A percentile compares a stretch with the other conserved stretches of the same genome.
These are phyloP conservation scores for Daldinia childiae DNA, from an alignment of 495 filamentous ascomycete species.

Conservation along the genomic window DNA sequence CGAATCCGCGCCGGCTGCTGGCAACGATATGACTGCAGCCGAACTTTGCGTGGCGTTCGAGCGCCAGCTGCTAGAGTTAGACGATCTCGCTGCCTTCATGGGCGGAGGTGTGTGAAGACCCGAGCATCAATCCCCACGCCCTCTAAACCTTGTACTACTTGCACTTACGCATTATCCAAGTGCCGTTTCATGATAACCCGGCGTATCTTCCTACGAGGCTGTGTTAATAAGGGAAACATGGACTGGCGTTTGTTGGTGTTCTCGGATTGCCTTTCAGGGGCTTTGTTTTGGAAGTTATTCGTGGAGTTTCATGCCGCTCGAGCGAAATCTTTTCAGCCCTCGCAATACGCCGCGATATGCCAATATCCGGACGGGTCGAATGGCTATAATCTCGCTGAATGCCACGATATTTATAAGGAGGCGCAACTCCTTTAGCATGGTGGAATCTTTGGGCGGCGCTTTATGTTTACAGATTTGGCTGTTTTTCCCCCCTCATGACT, in stretches of 20 bases:
- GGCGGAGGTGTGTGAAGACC: conserved; percentile 58
- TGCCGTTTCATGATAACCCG: neutral
- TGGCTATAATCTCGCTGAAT: conserved; percentile 4
- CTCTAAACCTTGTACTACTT: conserved; percentile 20
- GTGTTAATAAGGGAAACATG: conserved; percentile 39
- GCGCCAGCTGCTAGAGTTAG: conserved; percentile 59
- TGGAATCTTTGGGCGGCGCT: conserved; percentile 2
- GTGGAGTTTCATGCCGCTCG: neutral
- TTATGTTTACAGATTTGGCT: conserved; percentile 2
- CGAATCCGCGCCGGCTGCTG: conserved; percentile 34
- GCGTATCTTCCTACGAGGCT: conserved; percentile 23
- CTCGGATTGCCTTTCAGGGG: conserved; percentile 10
- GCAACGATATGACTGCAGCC: conserved; percentile 58
- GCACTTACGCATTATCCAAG: conserved; percentile 2
- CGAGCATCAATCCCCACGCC: neutral
- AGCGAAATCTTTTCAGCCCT: conserved; percentile 8
- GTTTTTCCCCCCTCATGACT: neutral
- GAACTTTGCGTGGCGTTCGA: conserved; percentile 61
- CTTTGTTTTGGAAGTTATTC: conserved; percentile 9
- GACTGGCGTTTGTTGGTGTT: conserved; percentile 38
- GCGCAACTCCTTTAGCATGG: conserved; percentile 5
- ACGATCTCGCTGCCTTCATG: conserved; percentile 63
- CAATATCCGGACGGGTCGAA: conserved; percentile 6
- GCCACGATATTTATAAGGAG: neutral
- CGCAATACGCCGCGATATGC: neutral